These are phyloP conservation scores for Helichrysum umbraculigerum DNA, from an alignment of 129 eudicot genomes.

Conservation along the genomic window DNA sequence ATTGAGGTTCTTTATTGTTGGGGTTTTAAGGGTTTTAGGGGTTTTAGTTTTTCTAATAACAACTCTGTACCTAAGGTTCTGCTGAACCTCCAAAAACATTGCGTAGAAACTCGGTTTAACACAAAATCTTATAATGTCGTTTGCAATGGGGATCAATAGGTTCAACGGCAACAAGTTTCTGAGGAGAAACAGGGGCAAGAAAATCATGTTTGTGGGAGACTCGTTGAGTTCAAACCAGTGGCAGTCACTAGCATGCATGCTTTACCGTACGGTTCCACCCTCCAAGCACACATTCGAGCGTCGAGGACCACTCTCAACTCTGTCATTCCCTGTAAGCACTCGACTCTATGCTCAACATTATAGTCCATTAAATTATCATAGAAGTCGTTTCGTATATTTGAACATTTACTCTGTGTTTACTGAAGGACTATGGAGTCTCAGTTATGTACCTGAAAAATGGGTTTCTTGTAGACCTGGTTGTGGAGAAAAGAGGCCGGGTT, in stretches of 20 bases:
- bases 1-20: no score
- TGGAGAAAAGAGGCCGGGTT: slow-evolving; percentile 46
- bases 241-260: slow-evolving; percentile 85
- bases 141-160: slow-evolving; percentile 30
- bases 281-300: slow-evolving; percentile 45
- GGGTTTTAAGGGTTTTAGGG: background rate
- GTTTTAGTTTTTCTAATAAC: background rate
- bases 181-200: slow-evolving; percentile 56
- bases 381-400: background rate
- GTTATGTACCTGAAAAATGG: slow-evolving; percentile 64
- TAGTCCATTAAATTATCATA: background rate
- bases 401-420: background rate
- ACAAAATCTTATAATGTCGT: background rate
- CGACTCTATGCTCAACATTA: background rate
- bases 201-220: slow-evolving; percentile 90
- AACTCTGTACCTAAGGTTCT: background rate
- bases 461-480: slow-evolving; percentile 67
- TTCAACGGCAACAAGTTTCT: slow-evolving; percentile 62
- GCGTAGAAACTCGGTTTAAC: background rate
- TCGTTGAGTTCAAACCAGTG: slow-evolving; percentile 75
- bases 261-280: slow-evolving; percentile 48
- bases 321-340: slow-evolving; percentile 54
- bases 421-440: slow-evolving; percentile 60
- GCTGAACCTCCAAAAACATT: background rate
- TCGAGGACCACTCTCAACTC: slow-evolving; percentile 44